These are phyloP conservation scores for Haplosporangium sp. DNA, from an alignment of 371 early-diverging fungal genomes.

Conservation along the genomic window DNA sequence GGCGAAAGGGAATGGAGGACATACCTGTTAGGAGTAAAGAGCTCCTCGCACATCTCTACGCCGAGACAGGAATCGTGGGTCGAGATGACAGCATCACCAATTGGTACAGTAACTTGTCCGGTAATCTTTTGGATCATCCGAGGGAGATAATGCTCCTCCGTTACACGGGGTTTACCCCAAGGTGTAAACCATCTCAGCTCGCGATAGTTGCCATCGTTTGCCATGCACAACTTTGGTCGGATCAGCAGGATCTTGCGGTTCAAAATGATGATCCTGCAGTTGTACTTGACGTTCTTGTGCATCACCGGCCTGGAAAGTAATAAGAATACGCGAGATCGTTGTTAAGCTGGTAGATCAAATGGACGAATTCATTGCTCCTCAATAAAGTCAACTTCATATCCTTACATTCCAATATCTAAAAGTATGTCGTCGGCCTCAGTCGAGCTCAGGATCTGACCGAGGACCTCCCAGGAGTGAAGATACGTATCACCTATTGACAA, in stretches of 20 bases:
- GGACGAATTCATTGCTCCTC: neutral
- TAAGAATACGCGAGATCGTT: neutral
- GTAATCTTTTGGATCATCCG: constrained; percentile 80
- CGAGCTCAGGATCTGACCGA: constrained; percentile 76
- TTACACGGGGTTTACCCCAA: constrained; percentile 75
- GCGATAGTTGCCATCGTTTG: constrained; percentile 98
- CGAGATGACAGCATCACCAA: constrained; percentile 42
- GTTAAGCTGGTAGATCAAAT: neutral
- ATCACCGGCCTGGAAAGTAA: constrained; percentile 81
- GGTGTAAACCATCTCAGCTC: constrained; percentile 95
- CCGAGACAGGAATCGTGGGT: constrained; percentile 87
- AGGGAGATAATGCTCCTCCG: constrained; percentile 86
- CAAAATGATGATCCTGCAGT: constrained; percentile 90
- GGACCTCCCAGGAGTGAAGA: constrained; percentile 94
- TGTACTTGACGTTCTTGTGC: constrained; percentile 93
- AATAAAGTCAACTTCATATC: constrained; percentile 13
- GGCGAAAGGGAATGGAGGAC: neutral
- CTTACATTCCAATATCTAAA: constrained; percentile 94
- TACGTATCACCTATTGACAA: constrained; percentile 83
- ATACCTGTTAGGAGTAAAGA: constrained; percentile 91
- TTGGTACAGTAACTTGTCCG: constrained; percentile 69
- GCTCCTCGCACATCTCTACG: constrained; percentile 96
- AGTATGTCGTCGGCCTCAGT: constrained; percentile 83
- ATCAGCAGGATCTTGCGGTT: constrained; percentile 90
- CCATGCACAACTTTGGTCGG: constrained; percentile 94